Conservation (phyloP, 257 asterid genomes). For the Solanum neorickii region DNA sequence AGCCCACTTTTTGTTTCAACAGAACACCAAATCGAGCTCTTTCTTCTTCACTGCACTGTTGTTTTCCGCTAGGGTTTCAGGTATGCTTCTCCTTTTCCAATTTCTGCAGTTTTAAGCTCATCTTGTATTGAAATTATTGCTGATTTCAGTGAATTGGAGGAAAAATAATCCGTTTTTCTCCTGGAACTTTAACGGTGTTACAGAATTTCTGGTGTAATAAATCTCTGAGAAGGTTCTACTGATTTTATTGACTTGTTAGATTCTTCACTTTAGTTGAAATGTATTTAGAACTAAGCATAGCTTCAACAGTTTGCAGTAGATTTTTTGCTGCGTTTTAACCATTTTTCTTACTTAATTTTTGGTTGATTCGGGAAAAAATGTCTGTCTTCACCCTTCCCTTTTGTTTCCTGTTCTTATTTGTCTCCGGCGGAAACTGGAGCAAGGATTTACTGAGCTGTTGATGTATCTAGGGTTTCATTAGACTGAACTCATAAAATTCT, state of each 20-base stretch:
- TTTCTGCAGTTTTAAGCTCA: not conserved
- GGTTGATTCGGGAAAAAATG: not conserved
- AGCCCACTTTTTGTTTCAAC: not conserved
- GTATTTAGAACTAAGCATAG: not conserved
- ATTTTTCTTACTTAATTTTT: not conserved
- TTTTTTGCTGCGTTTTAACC: not conserved
- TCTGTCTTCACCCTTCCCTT: not conserved
- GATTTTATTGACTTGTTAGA: not conserved
- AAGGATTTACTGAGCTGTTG: not conserved
- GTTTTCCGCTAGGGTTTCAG: not conserved
- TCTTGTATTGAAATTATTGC: not conserved
- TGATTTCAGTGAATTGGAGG: not conserved
- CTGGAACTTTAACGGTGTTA: not conserved
- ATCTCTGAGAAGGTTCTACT: not conserved
- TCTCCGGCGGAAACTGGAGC: not conserved
- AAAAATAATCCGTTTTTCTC: not conserved
- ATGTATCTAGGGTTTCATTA: not conserved
- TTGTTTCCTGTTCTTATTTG: not conserved
- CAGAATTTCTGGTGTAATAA: not conserved
- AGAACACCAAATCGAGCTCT: not conserved
- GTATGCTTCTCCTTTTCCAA: not conserved
- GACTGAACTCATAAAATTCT: not conserved
- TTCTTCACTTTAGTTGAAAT: not conserved
- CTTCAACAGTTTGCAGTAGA: not conserved
- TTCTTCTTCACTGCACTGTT: not conserved